These are phyloP conservation scores for Fragaria vesca DNA, from an alignment of 306 rosid species.

Conservation along the genomic window DNA sequence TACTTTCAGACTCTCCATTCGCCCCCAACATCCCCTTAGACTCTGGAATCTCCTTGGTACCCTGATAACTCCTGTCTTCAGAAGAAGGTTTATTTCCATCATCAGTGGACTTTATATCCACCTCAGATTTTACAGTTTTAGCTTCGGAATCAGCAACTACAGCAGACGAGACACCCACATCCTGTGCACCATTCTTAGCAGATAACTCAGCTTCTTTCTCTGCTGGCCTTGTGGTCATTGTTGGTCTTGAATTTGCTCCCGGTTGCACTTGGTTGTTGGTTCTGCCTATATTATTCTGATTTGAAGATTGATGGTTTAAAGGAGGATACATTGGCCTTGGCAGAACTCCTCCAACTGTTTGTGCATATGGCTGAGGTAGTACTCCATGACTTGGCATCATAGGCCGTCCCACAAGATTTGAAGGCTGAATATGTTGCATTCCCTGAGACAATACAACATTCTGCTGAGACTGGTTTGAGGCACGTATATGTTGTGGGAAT, in stretches of 20 bases:
- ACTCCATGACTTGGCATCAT: conserved; percentile 49
- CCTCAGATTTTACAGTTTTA: conserved; percentile 44
- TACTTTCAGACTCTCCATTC: conserved; percentile 47
- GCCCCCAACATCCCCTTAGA: conserved; percentile 28
- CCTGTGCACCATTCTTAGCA: conserved; percentile 30
- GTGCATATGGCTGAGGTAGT: conserved; percentile 51
- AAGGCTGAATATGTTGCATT: conserved; percentile 49
- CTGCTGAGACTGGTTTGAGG: conserved; percentile 47
- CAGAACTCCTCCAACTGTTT: conserved; percentile 41
- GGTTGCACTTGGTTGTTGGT: conserved; percentile 43
- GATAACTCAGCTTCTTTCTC: conserved; percentile 40
- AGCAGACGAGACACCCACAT: conserved; percentile 31
- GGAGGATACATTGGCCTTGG: conserved; percentile 52
- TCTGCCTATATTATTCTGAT: conserved; percentile 48
- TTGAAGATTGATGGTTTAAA: conserved; percentile 39
- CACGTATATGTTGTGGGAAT: conserved; percentile 45
- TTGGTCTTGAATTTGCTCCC: conserved; percentile 31
- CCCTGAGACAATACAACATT: conserved; percentile 45
- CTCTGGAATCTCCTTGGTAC: conserved; percentile 29
- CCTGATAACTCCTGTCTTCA: conserved; percentile 33
- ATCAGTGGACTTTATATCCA: conserved; percentile 38
- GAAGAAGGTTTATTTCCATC: conserved; percentile 28
- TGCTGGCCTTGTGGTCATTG: conserved; percentile 36
- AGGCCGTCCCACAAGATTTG: conserved; percentile 60
- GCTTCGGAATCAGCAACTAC: conserved; percentile 29